Base-by-base conservation (phyloP, 2,329 filamentous ascomycete genomes). In the Claviceps fusiformis region DNA sequence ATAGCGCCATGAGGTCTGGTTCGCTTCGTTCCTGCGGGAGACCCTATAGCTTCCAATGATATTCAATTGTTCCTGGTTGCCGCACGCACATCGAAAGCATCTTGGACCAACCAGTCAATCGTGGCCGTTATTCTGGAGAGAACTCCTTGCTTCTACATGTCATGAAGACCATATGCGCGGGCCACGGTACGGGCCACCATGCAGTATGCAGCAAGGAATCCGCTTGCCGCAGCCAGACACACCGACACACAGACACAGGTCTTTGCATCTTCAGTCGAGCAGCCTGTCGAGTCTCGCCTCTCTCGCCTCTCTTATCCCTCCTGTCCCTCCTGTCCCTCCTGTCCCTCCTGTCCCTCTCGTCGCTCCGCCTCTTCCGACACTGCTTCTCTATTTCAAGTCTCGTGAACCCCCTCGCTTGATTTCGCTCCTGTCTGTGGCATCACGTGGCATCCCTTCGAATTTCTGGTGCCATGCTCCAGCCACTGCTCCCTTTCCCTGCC, bases 161-260 rank as follows among this genome's bases (percentile, higher is more conserved):
- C 24, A 43, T 43, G 15, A 54, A 41, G 24, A 33, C 24, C 44
- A 47, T n/a, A 27, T 52, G 27, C 47, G 45, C 39, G 39, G 55
- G 45, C 52, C 49, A 35, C 33, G 27, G 33, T 51, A 37, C 48
- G 33, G 50, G 45, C n/a, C 24, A 47, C 31, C 35, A 35, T 49
- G 54, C 53, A 54, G 52, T 47, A 50, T 19, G 47, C 54, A 55
- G 54, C 48, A 39, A 39, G 48, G 48, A 50, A 37, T 50, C 15
- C 43, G 48, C 39, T 24, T 37, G 54, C 53, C 55, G 47, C 53
- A 49, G 13, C 15, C 54, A 55, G 50, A 44, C 45, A 17, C 24
- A 24, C 24, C 1, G 24, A 24, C 24, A 24, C 24, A 2, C 11
- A 41, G 7, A 41, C 24, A 33, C 9, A 31, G 31, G 48, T 52